A percentile compares a stretch with the other conserved stretches of the same genome.
Evolutionary conservation across 177 flowering plant species (phyloP).

Genomic region (Vitis hybrid): DNA sequence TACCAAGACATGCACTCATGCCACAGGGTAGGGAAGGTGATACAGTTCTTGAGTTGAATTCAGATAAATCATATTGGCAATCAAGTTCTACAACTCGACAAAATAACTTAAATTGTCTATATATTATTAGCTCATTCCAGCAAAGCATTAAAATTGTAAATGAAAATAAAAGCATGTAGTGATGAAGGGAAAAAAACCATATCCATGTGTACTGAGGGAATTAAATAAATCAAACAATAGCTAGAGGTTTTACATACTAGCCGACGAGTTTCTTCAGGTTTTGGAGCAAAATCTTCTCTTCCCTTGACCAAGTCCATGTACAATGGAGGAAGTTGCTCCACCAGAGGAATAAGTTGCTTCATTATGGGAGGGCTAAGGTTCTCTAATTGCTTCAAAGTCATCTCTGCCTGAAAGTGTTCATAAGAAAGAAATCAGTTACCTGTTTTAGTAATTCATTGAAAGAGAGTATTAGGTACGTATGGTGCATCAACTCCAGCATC

Average conservation of each 20-base stretch:
- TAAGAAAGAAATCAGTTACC: conserved; percentile 3
- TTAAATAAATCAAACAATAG: background rate
- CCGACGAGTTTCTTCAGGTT: conserved; percentile 90
- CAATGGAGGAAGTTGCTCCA: conserved; percentile 93
- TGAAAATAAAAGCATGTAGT: background rate
- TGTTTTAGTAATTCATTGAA: background rate
- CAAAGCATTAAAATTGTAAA: background rate
- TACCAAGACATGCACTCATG: too few relatives aligned
- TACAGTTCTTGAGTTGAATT: too few relatives aligned
- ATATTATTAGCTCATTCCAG: background rate
- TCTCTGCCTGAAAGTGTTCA: conserved; percentile 68
- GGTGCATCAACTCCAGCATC: too few relatives aligned
- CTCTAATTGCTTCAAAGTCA: conserved; percentile 84
- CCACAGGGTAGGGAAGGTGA: too few relatives aligned
- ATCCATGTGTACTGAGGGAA: background rate
- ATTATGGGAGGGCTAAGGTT: conserved; percentile 84
- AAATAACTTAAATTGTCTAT: background rate
- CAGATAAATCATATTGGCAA: background rate
- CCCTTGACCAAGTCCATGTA: conserved; percentile 90
- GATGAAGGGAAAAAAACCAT: conserved; percentile 4
- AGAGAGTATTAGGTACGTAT: background rate
- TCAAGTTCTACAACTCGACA: background rate
- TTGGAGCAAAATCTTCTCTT: conserved; percentile 87
- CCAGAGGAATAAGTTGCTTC: conserved; percentile 90
- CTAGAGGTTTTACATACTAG: conserved; percentile 48